Evolutionary conservation across 169 alveolate species (phyloP).

Genomic region (Amoebophrya sp.): DNA sequence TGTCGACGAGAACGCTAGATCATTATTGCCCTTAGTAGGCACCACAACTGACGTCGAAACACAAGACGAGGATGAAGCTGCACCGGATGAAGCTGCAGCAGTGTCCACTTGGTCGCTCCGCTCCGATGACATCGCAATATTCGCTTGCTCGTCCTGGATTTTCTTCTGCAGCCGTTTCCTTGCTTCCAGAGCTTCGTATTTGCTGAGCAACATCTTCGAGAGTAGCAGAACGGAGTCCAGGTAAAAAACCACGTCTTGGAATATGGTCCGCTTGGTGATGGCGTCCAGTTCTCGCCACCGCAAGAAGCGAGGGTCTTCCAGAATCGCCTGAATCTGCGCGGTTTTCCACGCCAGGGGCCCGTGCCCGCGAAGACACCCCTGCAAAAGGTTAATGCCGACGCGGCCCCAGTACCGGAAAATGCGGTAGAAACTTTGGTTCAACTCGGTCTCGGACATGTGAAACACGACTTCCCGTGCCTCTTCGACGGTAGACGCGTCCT

Average conservation of each 20-base stretch:
- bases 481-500: background rate
- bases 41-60: background rate
- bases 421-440: background rate
- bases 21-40: background rate
- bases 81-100: too few relatives aligned
- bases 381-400: background rate
- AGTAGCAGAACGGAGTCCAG: background rate
- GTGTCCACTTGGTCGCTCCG: too few relatives aligned
- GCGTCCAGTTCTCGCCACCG: background rate
- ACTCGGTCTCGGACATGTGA: background rate
- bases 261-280: background rate
- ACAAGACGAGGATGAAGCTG: background rate
- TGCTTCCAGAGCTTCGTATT: background rate
- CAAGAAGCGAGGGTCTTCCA: background rate
- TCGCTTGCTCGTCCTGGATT: background rate
- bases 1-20: background rate
- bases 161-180: background rate
- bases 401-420: constrained; percentile 20
- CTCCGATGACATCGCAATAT: too few relatives aligned
- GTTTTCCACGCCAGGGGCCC: constrained; percentile 13
- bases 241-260: background rate
- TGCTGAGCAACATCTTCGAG: background rate
- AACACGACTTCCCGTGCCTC: background rate
- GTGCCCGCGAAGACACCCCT: background rate
- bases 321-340: background rate